A percentile compares a stretch with the other conserved stretches of the same genome.
phyloP scores from a whole-genome alignment of 441 rosid genomes.

The Pelargonium fulgidum region DNA sequence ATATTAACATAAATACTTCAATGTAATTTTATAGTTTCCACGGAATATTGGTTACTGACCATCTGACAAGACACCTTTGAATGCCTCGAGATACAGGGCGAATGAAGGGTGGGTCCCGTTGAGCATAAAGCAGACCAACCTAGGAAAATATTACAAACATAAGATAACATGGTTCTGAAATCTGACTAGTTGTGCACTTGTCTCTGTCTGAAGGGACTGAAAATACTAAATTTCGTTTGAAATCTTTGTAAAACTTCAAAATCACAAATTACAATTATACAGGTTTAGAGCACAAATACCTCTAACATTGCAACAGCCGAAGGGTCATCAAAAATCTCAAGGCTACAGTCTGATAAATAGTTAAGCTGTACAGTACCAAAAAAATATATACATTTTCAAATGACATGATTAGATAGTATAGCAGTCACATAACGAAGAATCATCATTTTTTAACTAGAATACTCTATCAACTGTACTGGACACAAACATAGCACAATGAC shows the following conservation, averaged over 20 bases:
- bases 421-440: background rate
- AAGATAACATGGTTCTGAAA: background rate
- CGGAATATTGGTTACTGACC: conserved; percentile 39
- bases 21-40: conserved; percentile 9
- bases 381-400: background rate
- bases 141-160: conserved; percentile 22
- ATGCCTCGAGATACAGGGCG: conserved; percentile 84
- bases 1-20: conserved; percentile 15
- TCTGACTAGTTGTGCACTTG: conserved; percentile 1
- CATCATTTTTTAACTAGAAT: background rate
- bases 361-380: conserved; percentile 43
- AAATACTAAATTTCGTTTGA: background rate
- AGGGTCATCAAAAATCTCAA: conserved; percentile 84
- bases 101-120: conserved; percentile 82
- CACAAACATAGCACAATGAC: background rate
- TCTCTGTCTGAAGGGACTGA: background rate
- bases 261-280: background rate
- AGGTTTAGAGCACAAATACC: conserved; percentile 35
- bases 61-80: conserved; percentile 86
- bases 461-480: background rate
- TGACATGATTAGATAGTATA: background rate
- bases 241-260: background rate
- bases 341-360: conserved; percentile 81
- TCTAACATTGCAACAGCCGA: conserved; percentile 71
- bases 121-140: conserved; percentile 88